phyloP scores from a whole-genome alignment of 164 flowering plant species.

The Platanus orientalis region DNA sequence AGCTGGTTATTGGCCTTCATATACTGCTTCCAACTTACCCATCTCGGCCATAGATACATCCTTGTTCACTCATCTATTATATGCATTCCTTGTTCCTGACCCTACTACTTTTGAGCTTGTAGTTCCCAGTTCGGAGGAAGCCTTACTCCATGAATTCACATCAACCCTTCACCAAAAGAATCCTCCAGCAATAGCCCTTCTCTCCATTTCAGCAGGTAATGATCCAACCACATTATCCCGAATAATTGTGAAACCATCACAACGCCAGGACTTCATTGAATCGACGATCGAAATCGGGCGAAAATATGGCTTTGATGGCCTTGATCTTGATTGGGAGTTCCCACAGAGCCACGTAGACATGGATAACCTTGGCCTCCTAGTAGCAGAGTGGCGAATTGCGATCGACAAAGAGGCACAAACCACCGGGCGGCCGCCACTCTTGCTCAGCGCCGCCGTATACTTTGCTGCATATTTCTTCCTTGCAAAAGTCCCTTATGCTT shows the following conservation, averaged over 20 bases:
- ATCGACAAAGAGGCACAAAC: not conserved
- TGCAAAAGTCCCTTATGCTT: not conserved
- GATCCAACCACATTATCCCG: not conserved
- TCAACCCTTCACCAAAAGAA: not conserved
- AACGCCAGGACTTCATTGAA: not conserved
- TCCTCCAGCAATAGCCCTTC: not conserved
- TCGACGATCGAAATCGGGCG: no score
- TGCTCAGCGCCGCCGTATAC: not conserved
- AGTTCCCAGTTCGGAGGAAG: not conserved
- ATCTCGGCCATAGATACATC: not conserved
- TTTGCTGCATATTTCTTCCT: not conserved
- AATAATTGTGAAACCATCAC: not conserved
- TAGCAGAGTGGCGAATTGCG: not conserved
- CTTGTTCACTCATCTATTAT: not conserved
- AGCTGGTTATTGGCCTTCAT: not conserved
- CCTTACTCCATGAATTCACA: not conserved
- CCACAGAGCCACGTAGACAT: not conserved
- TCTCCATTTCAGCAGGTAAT: not conserved
- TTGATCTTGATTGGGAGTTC: no score
- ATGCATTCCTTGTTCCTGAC: not conserved
- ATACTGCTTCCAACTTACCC: not conserved
- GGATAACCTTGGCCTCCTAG: not conserved
- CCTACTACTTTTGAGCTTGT: not conserved
- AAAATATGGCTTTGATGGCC: no score
- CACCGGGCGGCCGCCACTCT: not conserved